These are phyloP conservation scores for Ceratobasidium sp. DNA, from an alignment of 1,284 basidiomycete genomes.

Conservation along the genomic window DNA sequence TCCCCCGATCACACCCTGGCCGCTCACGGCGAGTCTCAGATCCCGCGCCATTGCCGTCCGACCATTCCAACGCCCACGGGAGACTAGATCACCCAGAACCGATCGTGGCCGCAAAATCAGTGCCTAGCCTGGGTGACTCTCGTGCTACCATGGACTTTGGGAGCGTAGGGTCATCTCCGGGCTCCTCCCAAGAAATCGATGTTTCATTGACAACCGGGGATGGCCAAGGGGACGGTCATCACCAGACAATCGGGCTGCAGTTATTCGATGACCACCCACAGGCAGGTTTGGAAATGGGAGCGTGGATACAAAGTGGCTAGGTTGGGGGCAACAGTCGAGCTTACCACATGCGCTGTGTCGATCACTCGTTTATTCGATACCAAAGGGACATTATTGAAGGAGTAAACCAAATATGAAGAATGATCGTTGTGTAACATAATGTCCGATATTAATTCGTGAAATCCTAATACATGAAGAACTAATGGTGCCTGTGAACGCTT, in stretches of 20 bases:
- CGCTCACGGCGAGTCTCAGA: not conserved
- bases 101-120: not conserved
- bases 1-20: not conserved
- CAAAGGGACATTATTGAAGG: not conserved
- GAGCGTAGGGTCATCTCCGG: not conserved
- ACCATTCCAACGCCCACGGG: no score
- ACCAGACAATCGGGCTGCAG: not conserved
- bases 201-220: not conserved
- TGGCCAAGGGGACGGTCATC: not conserved
- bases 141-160: not conserved
- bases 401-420: not conserved
- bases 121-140: not conserved
- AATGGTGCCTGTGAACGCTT: constrained; percentile 20
- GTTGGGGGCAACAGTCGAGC: not conserved
- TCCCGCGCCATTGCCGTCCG: not conserved
- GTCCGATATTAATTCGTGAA: constrained; percentile 10
- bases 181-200: not conserved
- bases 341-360: not conserved
- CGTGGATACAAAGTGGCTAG: not conserved
- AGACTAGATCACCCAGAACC: no score
- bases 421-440: not conserved
- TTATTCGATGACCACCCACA: not conserved
- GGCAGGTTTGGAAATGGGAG: not conserved
- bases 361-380: not conserved
- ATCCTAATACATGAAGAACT: constrained; percentile 1